Percentiles rank a stretch among this genome's conserved stretches.
phyloP scores from a whole-genome alignment of 139 green algal genomes.

The Chlorella ohadii region DNA sequence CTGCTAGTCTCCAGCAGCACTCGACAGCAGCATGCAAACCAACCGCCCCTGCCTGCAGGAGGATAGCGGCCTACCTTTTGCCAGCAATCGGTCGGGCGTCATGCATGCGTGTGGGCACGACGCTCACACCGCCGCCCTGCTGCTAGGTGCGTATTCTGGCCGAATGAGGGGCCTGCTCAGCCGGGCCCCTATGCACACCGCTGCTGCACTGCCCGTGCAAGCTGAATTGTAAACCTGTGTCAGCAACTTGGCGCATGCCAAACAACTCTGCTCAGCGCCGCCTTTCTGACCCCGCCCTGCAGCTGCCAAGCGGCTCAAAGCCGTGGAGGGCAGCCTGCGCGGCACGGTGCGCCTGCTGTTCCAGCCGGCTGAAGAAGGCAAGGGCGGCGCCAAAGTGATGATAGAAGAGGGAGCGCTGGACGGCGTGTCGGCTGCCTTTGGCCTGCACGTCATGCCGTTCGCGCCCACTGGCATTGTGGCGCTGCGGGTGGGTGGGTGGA shows the following conservation, averaged over 20 bases:
- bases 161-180: background rate
- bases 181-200: background rate
- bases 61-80: conserved; percentile 40
- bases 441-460: conserved; percentile 83
- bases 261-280: too few species aligned
- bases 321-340: conserved; percentile 38
- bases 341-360: conserved; percentile 90
- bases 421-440: conserved; percentile 70
- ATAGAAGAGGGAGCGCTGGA: conserved; percentile 63
- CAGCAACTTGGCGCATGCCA: too few species aligned
- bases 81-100: conserved; percentile 21
- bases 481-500: background rate
- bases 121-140: conserved; percentile 84
- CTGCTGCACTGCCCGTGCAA: background rate
- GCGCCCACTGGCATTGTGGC: conserved; percentile 63
- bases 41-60: conserved; percentile 30
- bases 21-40: background rate
- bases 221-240: too few species aligned
- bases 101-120: conserved; percentile 96
- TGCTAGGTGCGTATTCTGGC: conserved; percentile 58
- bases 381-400: conserved; percentile 76
- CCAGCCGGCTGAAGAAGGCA: conserved; percentile 93
- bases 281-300: background rate
- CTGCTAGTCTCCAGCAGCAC: background rate
- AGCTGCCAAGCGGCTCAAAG: conserved; percentile 77